A percentile compares a stretch with the other conserved stretches of the same genome.
phyloP scores from a whole-genome alignment of 108 stramenopile species.

The Thalassiosira profunda region DNA sequence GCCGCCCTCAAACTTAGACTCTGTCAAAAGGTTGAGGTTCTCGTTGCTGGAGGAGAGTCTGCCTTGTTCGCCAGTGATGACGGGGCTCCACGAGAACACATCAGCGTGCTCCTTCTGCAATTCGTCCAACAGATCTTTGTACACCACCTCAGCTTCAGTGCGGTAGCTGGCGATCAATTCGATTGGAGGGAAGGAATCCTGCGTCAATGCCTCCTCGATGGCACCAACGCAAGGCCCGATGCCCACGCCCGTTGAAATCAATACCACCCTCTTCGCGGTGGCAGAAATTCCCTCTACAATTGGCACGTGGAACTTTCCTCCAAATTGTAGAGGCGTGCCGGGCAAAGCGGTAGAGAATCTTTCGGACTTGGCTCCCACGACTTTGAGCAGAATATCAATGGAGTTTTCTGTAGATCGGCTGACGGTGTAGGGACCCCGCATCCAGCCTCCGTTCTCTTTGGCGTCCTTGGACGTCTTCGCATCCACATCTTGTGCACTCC shows the following conservation, averaged over 20 bases:
- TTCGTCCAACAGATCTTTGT: slow-evolving; percentile 23
- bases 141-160: slow-evolving; percentile 32
- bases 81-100: slow-evolving; percentile 34
- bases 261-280: slow-evolving; percentile 28
- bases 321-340: slow-evolving; percentile 44
- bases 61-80: slow-evolving; percentile 35
- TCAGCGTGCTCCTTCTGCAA: slow-evolving; percentile 2
- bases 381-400: slow-evolving; percentile 43
- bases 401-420: slow-evolving; percentile 20
- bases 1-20: neutral
- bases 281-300: slow-evolving; percentile 50
- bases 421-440: slow-evolving; percentile 61
- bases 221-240: slow-evolving; percentile 59
- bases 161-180: slow-evolving; percentile 51
- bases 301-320: slow-evolving; percentile 62
- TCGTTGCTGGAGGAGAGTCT: slow-evolving; percentile 26
- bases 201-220: slow-evolving; percentile 30
- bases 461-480: slow-evolving; percentile 6
- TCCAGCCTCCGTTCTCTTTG: slow-evolving; percentile 46
- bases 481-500: neutral
- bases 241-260: slow-evolving; percentile 58
- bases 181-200: slow-evolving; percentile 24
- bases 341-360: slow-evolving; percentile 24
- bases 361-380: slow-evolving; percentile 47
- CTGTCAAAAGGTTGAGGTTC: neutral